These are phyloP conservation scores for Podospora comata DNA, from an alignment of 495 filamentous ascomycete species.

Conservation along the genomic window DNA sequence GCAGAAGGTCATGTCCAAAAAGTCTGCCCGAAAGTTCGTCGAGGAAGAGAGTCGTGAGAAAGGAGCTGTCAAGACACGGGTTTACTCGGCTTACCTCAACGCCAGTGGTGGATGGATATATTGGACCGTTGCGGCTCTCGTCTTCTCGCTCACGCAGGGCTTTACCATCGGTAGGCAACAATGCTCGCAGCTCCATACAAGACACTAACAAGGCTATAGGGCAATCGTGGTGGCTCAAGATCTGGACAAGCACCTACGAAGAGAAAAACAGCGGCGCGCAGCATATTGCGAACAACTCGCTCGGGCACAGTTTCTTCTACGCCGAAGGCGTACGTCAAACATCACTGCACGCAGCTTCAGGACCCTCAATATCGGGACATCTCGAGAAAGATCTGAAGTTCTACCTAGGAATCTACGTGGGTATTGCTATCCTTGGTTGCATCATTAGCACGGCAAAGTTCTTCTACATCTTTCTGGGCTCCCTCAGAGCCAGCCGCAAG, in stretches of 20 bases:
- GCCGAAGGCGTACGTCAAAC: conserved; percentile 40
- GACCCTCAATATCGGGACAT: conserved; percentile 21
- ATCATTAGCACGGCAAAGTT: conserved; percentile 57
- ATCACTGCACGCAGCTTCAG: conserved; percentile 30
- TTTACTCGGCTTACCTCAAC: conserved; percentile 64
- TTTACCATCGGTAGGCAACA: conserved; percentile 45
- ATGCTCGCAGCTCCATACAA: neutral
- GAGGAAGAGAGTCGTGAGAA: conserved; percentile 68
- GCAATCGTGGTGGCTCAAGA: conserved; percentile 64
- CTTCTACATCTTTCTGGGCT: conserved; percentile 55
- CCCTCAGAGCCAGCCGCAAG: conserved; percentile 59
- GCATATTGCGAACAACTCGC: conserved; percentile 15
- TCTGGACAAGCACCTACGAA: conserved; percentile 59
- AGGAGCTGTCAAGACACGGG: conserved; percentile 57
- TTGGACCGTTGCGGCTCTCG: conserved; percentile 55
- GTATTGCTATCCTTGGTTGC: conserved; percentile 54
- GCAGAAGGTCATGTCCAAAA: conserved; percentile 43
- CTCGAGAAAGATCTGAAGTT: conserved; percentile 44
- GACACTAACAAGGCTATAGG: conserved; percentile 17
- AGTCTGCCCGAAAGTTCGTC: conserved; percentile 60
- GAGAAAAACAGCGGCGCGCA: conserved; percentile 25
- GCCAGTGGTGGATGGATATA: conserved; percentile 62
- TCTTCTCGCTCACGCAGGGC: conserved; percentile 51
- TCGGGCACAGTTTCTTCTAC: conserved; percentile 35
- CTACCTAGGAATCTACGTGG: conserved; percentile 68